phyloP scores from a whole-genome alignment of 768 basidiomycete genomes.

The Mycena alexandri region DNA sequence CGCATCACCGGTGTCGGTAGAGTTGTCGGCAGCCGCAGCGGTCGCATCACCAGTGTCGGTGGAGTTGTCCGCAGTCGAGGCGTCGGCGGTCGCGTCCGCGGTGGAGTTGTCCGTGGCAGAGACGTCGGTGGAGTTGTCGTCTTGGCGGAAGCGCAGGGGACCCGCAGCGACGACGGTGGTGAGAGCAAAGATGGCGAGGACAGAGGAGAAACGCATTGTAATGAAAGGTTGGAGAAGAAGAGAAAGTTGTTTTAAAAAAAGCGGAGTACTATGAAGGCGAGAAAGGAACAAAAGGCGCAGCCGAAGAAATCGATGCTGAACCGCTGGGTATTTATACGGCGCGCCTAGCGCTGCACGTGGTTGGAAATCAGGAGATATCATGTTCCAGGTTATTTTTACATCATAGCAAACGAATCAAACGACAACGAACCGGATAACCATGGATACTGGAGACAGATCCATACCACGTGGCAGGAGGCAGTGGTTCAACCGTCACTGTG shows the following conservation, averaged over 20 bases:
- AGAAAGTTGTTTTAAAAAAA: not conserved
- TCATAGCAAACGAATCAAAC: too few species aligned
- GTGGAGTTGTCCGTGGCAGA: not conserved
- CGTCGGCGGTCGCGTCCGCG: not conserved
- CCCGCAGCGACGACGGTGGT: not conserved
- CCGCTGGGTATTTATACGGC: not conserved
- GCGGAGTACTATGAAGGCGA: not conserved
- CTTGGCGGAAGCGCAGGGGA: too few species aligned
- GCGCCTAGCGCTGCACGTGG: not conserved
- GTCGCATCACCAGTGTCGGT: not conserved
- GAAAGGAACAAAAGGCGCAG: not conserved
- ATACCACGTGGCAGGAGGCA: too few species aligned
- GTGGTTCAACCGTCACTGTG: too few species aligned
- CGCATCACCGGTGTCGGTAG: not conserved
- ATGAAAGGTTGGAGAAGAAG: too few species aligned
- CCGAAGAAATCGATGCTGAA: not conserved
- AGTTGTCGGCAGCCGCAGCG: not conserved
- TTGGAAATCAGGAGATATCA: too few species aligned
- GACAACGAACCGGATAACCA: too few species aligned
- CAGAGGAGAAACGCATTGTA: not conserved
- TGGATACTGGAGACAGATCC: too few species aligned
- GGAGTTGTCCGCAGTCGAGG: not conserved
- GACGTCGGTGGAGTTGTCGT: too few species aligned
- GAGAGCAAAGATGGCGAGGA: not conserved
- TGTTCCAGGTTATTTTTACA: too few species aligned